Evolutionary conservation across 2,329 filamentous ascomycete species (phyloP), one percentile per base, ranked within the genome.

Genomic region (Colletotrichum sp.): DNA sequence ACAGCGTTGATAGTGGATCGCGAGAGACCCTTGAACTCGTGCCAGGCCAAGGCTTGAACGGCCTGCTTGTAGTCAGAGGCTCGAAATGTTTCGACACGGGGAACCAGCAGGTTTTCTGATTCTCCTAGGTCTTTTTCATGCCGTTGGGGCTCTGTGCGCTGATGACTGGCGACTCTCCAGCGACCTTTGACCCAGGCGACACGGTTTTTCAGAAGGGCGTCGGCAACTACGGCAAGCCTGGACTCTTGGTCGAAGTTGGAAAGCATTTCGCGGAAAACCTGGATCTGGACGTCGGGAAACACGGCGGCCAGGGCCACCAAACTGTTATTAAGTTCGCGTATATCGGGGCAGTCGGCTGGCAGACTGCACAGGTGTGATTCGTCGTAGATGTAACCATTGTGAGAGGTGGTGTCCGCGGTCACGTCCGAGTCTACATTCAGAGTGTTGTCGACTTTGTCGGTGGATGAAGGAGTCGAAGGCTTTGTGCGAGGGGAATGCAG

Each of bases 261-360:
- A 65, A 97, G 91, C 90, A 97, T 94, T 86, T 96, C 95, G 60
- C 95, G 91, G 81, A 97, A 95, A 21, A 96, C 95, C 79, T 96
- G 94, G 76, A 95, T 89, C 83, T 95, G 93, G n/a, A 96, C 88
- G 83, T 96, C 92, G 32, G 95, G 95, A 79, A 97, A 97, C 10
- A 96, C 89, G 64, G 91, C 91, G 26, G 92, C 91, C 59, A 97
- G 90, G 15, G 90, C 91, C 76, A 91, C 90, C 78, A 97, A 91
- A 79, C 92, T 90, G 67, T 88, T 87, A 85, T 96, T 96, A 65
- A 96, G 89, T 75, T 93, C 91, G 78, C 90, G 88, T 28, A 96
- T 88, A 80, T 95, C 90, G 52, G 91, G 90, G 44, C 90, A 86
- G 76, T 93, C 91, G 78, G 87, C 85, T 9, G 84, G 83, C 28